Base-by-base conservation (phyloP, 768 basidiomycete genomes). In the Boletus rufocinnamomeus region DNA sequence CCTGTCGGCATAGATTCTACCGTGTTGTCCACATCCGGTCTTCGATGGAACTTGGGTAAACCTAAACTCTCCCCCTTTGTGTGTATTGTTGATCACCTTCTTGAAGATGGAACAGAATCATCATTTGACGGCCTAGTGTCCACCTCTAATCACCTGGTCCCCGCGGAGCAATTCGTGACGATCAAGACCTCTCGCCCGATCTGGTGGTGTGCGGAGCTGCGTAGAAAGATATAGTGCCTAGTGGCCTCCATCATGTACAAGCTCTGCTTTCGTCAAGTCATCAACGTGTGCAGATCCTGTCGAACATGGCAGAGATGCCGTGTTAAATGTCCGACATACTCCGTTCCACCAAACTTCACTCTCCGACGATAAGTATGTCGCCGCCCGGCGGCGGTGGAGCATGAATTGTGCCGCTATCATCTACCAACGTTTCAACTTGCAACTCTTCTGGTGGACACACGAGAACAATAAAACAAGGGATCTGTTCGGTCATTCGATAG, bases 101-200 rank as follows among this genome's bases (percentile, higher is more conserved):
- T 40, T 50, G 30, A 71, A 89, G 88, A 79, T 56, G 79, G 86
- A 21, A 72, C 78, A 46, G 74, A 77, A 61, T 97, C 95, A 0
- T 91, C 87, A 0, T 92, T 98, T 58, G 86, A 89, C 41, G 92
- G 92, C 0, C 66, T 93, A 25, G 72, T 99, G 0, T 98, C 96
- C 1, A 97, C 95, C 0, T 98, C 95, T 0, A 99, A 99, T 66
- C 94, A 97, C 63, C 79, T 99, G 8, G 69, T 93, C 0, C 85
- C 87, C 0, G 80, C 80, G 2, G 81, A 89, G 60, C 75, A 79
- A 21, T 69, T 79, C 1, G 89, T 97, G 6, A 84, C 80, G 68
- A 77, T 98, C 52, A 82, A 82, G 68, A 98, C 95, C 0, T 83
- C 87, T 25, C 83, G 80, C 50, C 90, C 94, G 0, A 89, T 99